Evolutionary conservation across 2,329 filamentous ascomycete species (phyloP).

Genomic region (Colletotrichum navitas): DNA sequence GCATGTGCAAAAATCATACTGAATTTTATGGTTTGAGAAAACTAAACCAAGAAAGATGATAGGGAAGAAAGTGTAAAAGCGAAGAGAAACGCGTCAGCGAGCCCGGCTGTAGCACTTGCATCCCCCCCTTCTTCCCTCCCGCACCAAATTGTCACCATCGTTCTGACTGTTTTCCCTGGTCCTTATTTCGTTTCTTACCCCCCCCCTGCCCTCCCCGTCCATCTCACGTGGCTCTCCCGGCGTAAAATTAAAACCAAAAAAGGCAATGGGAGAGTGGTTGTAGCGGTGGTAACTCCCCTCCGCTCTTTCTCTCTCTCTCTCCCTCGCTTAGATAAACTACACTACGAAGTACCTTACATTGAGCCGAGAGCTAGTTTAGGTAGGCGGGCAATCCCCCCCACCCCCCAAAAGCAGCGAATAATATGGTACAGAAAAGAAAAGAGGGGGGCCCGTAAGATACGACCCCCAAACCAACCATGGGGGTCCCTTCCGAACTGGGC

Average conservation of each 20-base stretch:
- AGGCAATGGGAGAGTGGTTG: no score
- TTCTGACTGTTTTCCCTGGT: no score
- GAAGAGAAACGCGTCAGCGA: not conserved
- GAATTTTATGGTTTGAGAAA: not conserved
- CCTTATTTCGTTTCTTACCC: no score
- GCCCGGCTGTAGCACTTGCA: not conserved
- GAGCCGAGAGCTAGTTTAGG: not conserved
- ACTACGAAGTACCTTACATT: not conserved
- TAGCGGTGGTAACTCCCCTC: not conserved
- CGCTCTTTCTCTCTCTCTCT: not conserved
- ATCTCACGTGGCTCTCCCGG: not conserved
- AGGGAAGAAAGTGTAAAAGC: not conserved
- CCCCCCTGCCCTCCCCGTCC: no score
- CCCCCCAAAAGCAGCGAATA: not conserved
- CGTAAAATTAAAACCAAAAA: not conserved
- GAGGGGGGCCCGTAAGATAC: not conserved
- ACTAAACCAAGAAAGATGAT: not conserved
- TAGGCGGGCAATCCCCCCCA: not conserved
- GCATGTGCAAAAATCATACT: no score
- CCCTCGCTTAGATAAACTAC: not conserved
- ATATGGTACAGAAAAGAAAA: not conserved
- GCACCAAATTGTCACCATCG: no score
- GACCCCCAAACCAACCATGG: not conserved
- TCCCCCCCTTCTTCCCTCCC: not conserved
- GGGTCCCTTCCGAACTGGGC: not conserved